Evolutionary conservation across 1,284 basidiomycete genomes (phyloP), one percentile per base, ranked within the genome.

Genomic region (Puccinia triticina): DNA sequence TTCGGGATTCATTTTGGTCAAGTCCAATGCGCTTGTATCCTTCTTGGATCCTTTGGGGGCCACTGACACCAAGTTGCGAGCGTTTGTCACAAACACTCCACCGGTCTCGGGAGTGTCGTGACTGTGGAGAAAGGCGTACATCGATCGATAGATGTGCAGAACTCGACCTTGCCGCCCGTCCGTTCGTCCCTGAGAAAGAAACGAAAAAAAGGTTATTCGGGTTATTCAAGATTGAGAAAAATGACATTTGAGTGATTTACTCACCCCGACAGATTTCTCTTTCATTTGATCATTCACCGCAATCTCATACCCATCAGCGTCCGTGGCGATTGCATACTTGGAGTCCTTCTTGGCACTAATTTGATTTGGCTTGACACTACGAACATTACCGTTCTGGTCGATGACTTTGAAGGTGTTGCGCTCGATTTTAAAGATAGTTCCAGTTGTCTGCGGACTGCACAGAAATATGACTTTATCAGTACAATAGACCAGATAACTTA

Each of bases 361-460:
- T 87, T 99, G 96, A 84, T 95, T 94, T 11, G 96, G 94, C 85
- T 93, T 92, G n/a, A 98, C 93, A 8, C 93, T 89, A 29, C 94
- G 92, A 34, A 94, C 90, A 88, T 93, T 92, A 0, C 95, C 94
- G 84, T 94, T 93, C 87, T 98, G 96, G 87, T 99, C 96, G 71
- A 99, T 90, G 0, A 99, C 93, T 83, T 94, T 93, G 91, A 99
- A 95, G 11, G 93, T 92, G 86, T 95, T 94, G 26, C 94, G 92
- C 87, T 99, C 97, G 4, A 96, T 96, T 88, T 97, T 97, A 90
- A 93, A 97, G 85, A 99, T 96, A 83, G 99, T 95, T 86, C 95
- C 96, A 37, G 95, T 94, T 1, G 96, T 97, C 87, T 95, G 93
- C 50, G 92, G 90, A 87, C 94, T 95, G 84, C 71, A 57, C 82